Evolutionary conservation across 1,139 yeast genomes (phyloP), one percentile per base, ranked within the genome.

Genomic region (Saccharomyces hybrid): DNA sequence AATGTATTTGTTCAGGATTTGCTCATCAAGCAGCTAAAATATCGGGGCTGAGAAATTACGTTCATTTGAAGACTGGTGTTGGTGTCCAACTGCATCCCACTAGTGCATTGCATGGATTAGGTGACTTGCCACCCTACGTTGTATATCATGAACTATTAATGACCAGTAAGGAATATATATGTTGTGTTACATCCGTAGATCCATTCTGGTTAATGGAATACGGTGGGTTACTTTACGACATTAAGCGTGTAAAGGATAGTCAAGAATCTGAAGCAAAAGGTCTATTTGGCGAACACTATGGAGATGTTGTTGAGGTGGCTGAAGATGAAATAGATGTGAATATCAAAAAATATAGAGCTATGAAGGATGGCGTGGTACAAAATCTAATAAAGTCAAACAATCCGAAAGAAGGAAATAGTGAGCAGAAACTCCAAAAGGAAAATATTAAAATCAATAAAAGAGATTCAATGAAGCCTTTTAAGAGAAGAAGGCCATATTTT

Each of bases 1-100:
- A 81, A 65, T 88, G 97, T 63, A 74, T 93, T 1, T 85, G 95
- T 65, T 84, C 93, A 0, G 83, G 95, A 0, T 90, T 80, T 68
- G 88, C 82, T 67, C 86, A 84, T 53, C 96, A 91, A 66, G 93
- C 93, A 57, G 97, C 97, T 0, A 82, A 82, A 64, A 77, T 85
- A 29, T 77, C 80, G 48, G 86, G 91, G 4, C 75, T 81, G 55
- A 81, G 84, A 1, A 91, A 87, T 62, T 93, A 86, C 64, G 73
- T 80, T 54, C 87, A 86, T 63, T 68, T 91, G 62, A 73, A 95
- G 56, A 83, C 84, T 1, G 91, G 89, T 47, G 82, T 93, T 74
- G 80, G 81, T 51, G 80, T 89, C 78, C 81, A 80, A 58, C 67
- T 93, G 48, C 97, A 91, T 67, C 97, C 97, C 2, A 90, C 97